phyloP scores from a whole-genome alignment of 192 early-diverging fungal genomes.

The Allomyces macrogynus region DNA sequence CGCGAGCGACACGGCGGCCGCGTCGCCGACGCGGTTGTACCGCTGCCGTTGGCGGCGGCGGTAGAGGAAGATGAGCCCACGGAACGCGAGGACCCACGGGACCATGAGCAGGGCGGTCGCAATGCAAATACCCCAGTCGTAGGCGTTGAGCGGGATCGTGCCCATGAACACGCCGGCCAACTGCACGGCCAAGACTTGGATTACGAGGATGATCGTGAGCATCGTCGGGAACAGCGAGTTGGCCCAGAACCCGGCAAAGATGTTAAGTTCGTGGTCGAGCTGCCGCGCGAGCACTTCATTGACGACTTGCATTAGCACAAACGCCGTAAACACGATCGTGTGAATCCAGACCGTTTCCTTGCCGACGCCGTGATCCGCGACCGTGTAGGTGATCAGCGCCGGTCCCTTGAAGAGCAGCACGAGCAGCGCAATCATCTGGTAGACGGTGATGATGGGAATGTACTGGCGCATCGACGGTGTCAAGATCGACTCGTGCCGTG shows the following conservation, averaged over 20 bases:
- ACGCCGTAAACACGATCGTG: slow-evolving; percentile 28
- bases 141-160: slow-evolving; percentile 9
- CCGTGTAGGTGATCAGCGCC: neutral
- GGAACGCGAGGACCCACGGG: slow-evolving; percentile 4
- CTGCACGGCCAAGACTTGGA: slow-evolving; percentile 25
- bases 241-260: slow-evolving; percentile 20
- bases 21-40: too few species aligned
- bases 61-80: too few species aligned
- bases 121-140: slow-evolving; percentile 25
- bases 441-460: slow-evolving; percentile 23
- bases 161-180: slow-evolving; percentile 15
- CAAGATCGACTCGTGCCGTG: slow-evolving; percentile 18
- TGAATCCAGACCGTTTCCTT: slow-evolving; percentile 8
- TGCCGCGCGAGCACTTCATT: slow-evolving; percentile 30
- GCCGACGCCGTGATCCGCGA: slow-evolving; percentile 4
- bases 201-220: slow-evolving; percentile 14
- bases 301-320: slow-evolving; percentile 28
- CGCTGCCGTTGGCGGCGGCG: too few species aligned
- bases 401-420: slow-evolving; percentile 10
- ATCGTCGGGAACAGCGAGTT: slow-evolving; percentile 28
- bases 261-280: slow-evolving; percentile 32
- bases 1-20: too few species aligned
- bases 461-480: slow-evolving; percentile 24
- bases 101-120: slow-evolving; percentile 15
- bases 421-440: slow-evolving; percentile 24